These are phyloP conservation scores for Phytomonas francai DNA, from an alignment of 208 protist species.

Conservation along the genomic window DNA sequence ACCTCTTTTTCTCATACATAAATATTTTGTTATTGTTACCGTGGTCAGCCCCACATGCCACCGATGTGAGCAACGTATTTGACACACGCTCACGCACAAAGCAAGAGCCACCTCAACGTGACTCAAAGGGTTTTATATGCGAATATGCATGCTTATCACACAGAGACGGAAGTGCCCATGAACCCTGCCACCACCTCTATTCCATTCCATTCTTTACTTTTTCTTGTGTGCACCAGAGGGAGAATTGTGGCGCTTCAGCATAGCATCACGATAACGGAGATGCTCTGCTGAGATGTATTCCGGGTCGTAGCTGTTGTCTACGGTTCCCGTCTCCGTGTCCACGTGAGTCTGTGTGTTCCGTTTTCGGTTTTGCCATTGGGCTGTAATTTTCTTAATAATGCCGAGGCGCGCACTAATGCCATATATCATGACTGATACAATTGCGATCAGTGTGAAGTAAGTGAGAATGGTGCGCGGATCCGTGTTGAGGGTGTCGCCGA, in stretches of 20 bases:
- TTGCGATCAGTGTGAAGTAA: slow-evolving; percentile 65
- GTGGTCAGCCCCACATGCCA: not conserved
- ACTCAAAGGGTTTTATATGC: not conserved
- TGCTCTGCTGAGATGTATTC: slow-evolving; percentile 83
- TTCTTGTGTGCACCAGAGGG: slow-evolving; percentile 25
- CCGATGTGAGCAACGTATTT: not conserved
- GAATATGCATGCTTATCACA: not conserved
- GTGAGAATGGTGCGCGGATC: slow-evolving; percentile 80
- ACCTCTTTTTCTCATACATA: not conserved
- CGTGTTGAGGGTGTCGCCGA: slow-evolving; percentile 57
- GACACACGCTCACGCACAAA: not conserved
- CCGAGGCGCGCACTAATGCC: slow-evolving; percentile 31
- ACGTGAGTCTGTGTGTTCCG: slow-evolving; percentile 1
- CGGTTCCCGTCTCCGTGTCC: slow-evolving; percentile 28
- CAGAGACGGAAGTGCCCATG: not conserved
- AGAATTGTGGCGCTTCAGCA: slow-evolving; percentile 19
- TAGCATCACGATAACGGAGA: slow-evolving; percentile 53
- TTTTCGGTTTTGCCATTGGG: not conserved
- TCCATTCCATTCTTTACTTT: slow-evolving; percentile 6
- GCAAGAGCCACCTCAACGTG: not conserved
- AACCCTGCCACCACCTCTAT: not conserved
- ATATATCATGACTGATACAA: slow-evolving; percentile 50
- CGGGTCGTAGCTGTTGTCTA: slow-evolving; percentile 51
- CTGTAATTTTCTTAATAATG: slow-evolving; percentile 31
- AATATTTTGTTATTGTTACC: not conserved